Evolutionary conservation across 345 rosid genomes (phyloP), one percentile per base, ranked within the genome.

Genomic region (Gossypium australe): DNA sequence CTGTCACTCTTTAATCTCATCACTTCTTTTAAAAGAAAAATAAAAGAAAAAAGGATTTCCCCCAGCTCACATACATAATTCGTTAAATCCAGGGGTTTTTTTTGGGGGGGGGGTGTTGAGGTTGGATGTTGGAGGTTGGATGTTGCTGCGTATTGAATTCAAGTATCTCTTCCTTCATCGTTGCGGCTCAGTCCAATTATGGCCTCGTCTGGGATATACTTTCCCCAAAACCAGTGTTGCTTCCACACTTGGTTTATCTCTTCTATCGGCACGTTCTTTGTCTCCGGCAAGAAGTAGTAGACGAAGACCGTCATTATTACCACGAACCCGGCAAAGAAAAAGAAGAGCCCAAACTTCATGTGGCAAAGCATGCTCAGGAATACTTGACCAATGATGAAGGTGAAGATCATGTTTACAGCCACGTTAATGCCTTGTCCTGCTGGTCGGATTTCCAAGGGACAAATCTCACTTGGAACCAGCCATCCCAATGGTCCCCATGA

Each of bases 401-500:
- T 72, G 18, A 57, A 57, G 63, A 72, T 71, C 74, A 71, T 71
- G 74, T 71, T 71, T 2, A 71, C 52, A 1, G 64, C 61, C 9
- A 71, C 74, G 10, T 71, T 71, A 27, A 55, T 71, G 49, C 64
- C 74, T 58, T 71, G 74, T 20, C 51, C 64, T 7, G 51, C 52
- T 5, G 75, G 57, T 59, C 75, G 49, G 66, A 72, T 44, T 29
- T 72, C 75, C 1, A 72, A 27, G 6, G 75, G 75, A 25, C 51
- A 72, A 7, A 72, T 44, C 24, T 72, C 66, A 22, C 75, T 58
- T 3, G 55, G 67, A 0, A 72, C 43, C 51, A 72, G 14, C 75
- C 75, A 72, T 45, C 75, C 75, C 52, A 72, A 24, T 14, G 75
- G 75, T 3, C 75, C 66, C 75, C 75, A 72, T 3, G 75, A 72